These are phyloP conservation scores for Pythium plurisporium DNA, from an alignment of 352 stramenopile genomes.

Conservation along the genomic window DNA sequence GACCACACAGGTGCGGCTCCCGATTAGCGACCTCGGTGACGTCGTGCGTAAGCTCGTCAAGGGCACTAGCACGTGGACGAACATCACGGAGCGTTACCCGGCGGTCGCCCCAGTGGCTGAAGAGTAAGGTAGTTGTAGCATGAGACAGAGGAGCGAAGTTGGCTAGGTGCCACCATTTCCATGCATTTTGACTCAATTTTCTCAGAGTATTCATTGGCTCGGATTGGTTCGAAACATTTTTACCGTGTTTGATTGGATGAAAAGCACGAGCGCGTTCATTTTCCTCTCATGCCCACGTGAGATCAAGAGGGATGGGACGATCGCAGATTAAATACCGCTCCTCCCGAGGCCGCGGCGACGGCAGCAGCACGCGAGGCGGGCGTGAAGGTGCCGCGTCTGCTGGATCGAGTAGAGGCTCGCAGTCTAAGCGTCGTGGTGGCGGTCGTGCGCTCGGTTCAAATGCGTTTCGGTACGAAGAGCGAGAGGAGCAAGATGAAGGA, in stretches of 20 bases:
- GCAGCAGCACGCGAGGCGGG: conserved; percentile 15
- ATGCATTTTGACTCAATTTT: no score
- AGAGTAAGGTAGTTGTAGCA: no score
- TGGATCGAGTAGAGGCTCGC: conserved; percentile 15
- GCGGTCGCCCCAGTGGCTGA: conserved; percentile 39
- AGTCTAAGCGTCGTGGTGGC: conserved; percentile 7
- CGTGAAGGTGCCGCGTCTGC: conserved; percentile 1
- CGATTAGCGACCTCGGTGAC: conserved; percentile 74
- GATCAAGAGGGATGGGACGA: conserved; percentile 52
- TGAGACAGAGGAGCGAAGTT: no score
- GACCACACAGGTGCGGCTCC: conserved; percentile 93
- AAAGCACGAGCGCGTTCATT: not conserved
- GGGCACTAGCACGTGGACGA: conserved; percentile 75
- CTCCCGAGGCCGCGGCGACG: conserved; percentile 43
- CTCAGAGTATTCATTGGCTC: not conserved
- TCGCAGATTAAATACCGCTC: conserved; percentile 67
- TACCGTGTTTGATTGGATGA: conserved; percentile 1
- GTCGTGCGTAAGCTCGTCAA: conserved; percentile 89
- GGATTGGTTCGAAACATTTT: not conserved
- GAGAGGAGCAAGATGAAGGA: conserved; percentile 21
- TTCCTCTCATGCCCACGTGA: not conserved
- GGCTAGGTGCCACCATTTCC: no score
- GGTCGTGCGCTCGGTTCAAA: conserved; percentile 52
- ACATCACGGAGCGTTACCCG: conserved; percentile 78
- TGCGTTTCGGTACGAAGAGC: conserved; percentile 57